These are phyloP conservation scores for Catenaria anguillulae DNA, from an alignment of 371 early-diverging fungal genomes.

Conservation along the genomic window DNA sequence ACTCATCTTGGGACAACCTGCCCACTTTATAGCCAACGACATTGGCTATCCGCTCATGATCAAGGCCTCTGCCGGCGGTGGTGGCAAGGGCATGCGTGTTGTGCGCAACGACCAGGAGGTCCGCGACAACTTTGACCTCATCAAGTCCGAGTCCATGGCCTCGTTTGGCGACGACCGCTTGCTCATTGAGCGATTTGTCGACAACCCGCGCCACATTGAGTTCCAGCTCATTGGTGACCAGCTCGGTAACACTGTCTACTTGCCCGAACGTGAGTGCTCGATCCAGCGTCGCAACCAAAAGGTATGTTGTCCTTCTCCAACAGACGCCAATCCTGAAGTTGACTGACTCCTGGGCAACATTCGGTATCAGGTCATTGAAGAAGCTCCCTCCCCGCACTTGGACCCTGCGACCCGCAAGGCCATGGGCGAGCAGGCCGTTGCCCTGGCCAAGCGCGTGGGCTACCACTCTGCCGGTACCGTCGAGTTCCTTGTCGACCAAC, in stretches of 20 bases:
- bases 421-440: conserved; percentile 75
- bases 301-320: too few species aligned
- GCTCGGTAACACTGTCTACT: conserved; percentile 44
- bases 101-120: conserved; percentile 53
- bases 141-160: conserved; percentile 66
- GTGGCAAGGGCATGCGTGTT: conserved; percentile 84
- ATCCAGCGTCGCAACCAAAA: conserved; percentile 85
- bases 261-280: conserved; percentile 84
- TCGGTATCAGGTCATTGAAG: too few species aligned
- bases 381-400: conserved; percentile 48
- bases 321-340: too few species aligned
- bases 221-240: conserved; percentile 73
- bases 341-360: conserved; percentile 9
- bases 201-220: conserved; percentile 78
- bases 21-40: conserved; percentile 24
- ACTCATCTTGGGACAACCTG: too few species aligned
- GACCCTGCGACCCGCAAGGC: conserved; percentile 42
- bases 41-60: conserved; percentile 72
- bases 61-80: conserved; percentile 82
- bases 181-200: conserved; percentile 85
- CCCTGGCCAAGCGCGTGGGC: conserved; percentile 59
- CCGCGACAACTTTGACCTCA: conserved; percentile 60
- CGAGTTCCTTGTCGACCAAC: conserved; percentile 11
- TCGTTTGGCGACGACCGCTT: conserved; percentile 80
- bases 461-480: conserved; percentile 45